phyloP scores from a whole-genome alignment of 257 asterid species.

The Nicotiana knightiana region DNA sequence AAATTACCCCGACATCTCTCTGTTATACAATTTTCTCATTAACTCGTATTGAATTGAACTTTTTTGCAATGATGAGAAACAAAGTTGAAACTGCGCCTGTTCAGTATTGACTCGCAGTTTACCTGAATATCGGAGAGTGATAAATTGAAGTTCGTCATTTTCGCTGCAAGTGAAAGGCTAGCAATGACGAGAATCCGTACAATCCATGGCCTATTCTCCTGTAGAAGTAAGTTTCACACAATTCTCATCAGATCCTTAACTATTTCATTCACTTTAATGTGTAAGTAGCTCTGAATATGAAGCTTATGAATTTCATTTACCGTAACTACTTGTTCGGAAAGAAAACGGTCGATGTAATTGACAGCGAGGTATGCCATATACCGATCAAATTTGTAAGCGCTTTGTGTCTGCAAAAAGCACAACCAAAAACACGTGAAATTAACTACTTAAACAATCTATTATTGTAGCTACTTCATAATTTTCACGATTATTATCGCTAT shows the following conservation, averaged over 20 bases:
- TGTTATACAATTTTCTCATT: conserved; percentile 15
- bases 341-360: conserved; percentile 60
- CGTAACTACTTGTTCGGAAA: conserved; percentile 36
- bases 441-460: not conserved
- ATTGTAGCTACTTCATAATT: too few species aligned
- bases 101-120: not conserved
- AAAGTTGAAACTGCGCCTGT: not conserved
- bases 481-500: too few species aligned
- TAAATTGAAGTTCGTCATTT: conserved; percentile 40
- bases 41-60: not conserved
- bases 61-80: not conserved
- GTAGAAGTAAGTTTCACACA: conserved; percentile 1
- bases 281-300: not conserved
- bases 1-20: conserved; percentile 37
- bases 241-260: not conserved
- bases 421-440: not conserved
- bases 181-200: conserved; percentile 42
- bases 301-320: conserved; percentile 16
- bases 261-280: not conserved
- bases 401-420: conserved; percentile 31
- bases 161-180: conserved; percentile 55
- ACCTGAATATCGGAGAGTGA: conserved; percentile 43
- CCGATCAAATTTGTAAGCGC: conserved; percentile 32
- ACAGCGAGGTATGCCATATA: conserved; percentile 45
- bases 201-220: conserved; percentile 51